Evolutionary conservation across 495 filamentous ascomycete genomes (phyloP).

Genomic region (Penicillium silybi): DNA sequence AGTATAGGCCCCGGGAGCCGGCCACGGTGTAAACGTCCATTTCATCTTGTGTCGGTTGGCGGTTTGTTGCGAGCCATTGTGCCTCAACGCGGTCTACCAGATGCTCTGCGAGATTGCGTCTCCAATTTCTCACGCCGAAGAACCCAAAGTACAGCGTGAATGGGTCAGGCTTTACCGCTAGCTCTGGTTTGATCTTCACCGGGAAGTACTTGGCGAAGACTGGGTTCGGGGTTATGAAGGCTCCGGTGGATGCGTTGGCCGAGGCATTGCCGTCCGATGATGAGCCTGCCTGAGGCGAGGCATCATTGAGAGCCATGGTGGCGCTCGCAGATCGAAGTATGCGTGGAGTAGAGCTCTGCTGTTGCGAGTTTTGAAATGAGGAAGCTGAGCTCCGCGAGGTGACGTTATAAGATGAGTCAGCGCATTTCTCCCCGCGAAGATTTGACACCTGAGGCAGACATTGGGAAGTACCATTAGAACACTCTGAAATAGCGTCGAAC

Average conservation of each 20-base stretch:
- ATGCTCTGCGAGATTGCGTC: slow-evolving; percentile 1
- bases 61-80: slow-evolving; percentile 17
- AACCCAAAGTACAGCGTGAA: slow-evolving; percentile 32
- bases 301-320: slow-evolving; percentile 25
- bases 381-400: neutral
- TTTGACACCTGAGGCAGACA: neutral
- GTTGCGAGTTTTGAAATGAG: neutral
- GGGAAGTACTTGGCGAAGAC: slow-evolving; percentile 12
- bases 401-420: slow-evolving; percentile 7
- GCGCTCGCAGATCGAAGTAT: neutral
- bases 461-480: neutral
- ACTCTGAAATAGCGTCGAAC: neutral
- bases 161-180: slow-evolving; percentile 18
- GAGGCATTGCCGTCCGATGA: slow-evolving; percentile 5
- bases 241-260: neutral
- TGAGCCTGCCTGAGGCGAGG: slow-evolving; percentile 16
- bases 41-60: slow-evolving; percentile 32
- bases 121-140: slow-evolving; percentile 20
- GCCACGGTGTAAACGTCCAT: slow-evolving; percentile 31
- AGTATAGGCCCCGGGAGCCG: slow-evolving; percentile 19
- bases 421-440: neutral
- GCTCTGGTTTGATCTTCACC: slow-evolving; percentile 15
- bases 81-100: slow-evolving; percentile 17
- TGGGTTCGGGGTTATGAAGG: slow-evolving; percentile 3
- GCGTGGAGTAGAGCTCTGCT: neutral